Evolutionary conservation across 495 filamentous ascomycete species (phyloP).

Genomic region (Pyrenula aspistea): DNA sequence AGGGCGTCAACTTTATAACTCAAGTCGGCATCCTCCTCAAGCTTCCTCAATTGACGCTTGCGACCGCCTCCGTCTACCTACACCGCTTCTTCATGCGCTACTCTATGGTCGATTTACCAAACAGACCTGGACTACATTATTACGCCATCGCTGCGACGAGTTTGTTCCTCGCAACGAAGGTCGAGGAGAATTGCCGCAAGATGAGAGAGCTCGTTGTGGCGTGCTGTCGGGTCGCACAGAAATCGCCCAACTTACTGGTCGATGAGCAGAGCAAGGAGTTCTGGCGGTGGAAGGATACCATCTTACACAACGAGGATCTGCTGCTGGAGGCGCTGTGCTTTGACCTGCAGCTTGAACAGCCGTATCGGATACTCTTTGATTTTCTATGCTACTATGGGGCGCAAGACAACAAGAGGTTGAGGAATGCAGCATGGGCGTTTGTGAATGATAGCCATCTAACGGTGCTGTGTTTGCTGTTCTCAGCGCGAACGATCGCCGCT

Average conservation of each 20-base stretch:
- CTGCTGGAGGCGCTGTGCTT: slow-evolving; percentile 90
- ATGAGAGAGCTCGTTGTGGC: slow-evolving; percentile 87
- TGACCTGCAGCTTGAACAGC: slow-evolving; percentile 76
- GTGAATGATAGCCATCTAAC: slow-evolving; percentile 81
- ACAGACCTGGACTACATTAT: slow-evolving; percentile 65
- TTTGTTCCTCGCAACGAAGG: slow-evolving; percentile 90
- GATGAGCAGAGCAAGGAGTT: slow-evolving; percentile 95
- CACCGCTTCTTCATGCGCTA: slow-evolving; percentile 91
- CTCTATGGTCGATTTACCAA: slow-evolving; percentile 49
- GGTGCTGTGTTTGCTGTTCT: slow-evolving; percentile 70
- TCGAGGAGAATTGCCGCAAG: slow-evolving; percentile 88
- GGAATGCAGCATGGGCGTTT: slow-evolving; percentile 83
- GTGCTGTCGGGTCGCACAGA: slow-evolving; percentile 88
- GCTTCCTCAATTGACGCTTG: slow-evolving; percentile 80
- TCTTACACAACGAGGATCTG: slow-evolving; percentile 79
- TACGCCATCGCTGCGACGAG: slow-evolving; percentile 84
- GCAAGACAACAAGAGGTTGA: slow-evolving; percentile 59
- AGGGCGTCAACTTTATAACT: slow-evolving; percentile 91
- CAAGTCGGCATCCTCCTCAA: slow-evolving; percentile 89
- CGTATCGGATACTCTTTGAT: slow-evolving; percentile 71
- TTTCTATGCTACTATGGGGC: slow-evolving; percentile 56
- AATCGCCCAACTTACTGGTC: slow-evolving; percentile 72
- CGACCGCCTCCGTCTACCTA: slow-evolving; percentile 85
- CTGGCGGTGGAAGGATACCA: slow-evolving; percentile 91
- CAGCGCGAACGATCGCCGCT: slow-evolving; percentile 67